Conservation (phyloP, 2,329 filamentous ascomycete species). For the Zarea fungicola region DNA sequence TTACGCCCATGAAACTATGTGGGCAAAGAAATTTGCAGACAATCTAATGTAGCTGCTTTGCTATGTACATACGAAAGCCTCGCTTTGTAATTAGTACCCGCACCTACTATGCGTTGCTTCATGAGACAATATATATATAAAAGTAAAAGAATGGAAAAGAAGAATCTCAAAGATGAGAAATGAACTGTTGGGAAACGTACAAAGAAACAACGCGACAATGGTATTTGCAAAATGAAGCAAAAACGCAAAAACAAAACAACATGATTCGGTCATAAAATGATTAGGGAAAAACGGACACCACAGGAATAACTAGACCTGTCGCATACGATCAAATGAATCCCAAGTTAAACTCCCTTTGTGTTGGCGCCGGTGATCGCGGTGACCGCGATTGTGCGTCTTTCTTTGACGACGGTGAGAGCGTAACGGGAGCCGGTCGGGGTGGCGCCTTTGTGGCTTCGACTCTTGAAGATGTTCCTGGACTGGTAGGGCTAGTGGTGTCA, state of each 20-base stretch:
- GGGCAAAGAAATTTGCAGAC: no score
- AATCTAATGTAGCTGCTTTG: no score
- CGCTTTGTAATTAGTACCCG: no score
- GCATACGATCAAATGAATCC: not conserved
- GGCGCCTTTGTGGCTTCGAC: constrained; percentile 29
- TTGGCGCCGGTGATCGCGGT: not conserved
- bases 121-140: no score
- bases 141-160: no score
- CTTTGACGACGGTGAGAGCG: constrained; percentile 21
- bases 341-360: not conserved
- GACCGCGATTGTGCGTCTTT: constrained; percentile 3
- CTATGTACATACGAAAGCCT: no score
- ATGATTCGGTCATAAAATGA: not conserved
- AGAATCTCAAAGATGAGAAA: no score
- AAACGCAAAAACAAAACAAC: not conserved
- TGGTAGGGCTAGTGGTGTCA: not conserved
- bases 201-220: not conserved
- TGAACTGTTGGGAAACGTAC: no score
- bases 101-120: no score
- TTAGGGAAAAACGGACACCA: not conserved
- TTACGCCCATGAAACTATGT: no score
- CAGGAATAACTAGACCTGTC: not conserved
- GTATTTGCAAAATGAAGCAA: not conserved
- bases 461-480: constrained; percentile 17
- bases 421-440: constrained; percentile 26